These are phyloP conservation scores for Sporothrix brunneoviolacea DNA, from an alignment of 2,329 filamentous ascomycete genomes.

Conservation along the genomic window DNA sequence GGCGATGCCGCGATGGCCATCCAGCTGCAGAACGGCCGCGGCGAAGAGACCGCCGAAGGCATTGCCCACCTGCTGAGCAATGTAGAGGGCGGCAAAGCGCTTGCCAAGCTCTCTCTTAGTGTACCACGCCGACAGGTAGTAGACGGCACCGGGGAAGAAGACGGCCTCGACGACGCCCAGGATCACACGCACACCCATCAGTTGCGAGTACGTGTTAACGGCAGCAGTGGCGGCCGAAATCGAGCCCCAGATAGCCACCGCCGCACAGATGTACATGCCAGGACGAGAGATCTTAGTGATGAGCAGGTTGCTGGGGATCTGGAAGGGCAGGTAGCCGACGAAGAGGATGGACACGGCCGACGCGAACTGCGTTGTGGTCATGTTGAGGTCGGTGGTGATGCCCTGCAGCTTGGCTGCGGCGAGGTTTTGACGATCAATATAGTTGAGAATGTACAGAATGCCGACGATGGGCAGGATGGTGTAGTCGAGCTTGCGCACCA, in stretches of 20 bases:
- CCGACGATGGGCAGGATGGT: conserved; percentile 12
- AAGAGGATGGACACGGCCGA: conserved; percentile 54
- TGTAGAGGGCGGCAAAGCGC: conserved; percentile 31
- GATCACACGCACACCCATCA: conserved; percentile 17
- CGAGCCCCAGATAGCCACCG: conserved; percentile 14
- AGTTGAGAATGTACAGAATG: conserved; percentile 17
- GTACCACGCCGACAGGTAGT: conserved; percentile 36
- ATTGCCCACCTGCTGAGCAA: no score
- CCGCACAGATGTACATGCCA: conserved; percentile 12
- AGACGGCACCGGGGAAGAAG: conserved; percentile 22
- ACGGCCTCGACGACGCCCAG: conserved; percentile 9
- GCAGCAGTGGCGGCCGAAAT: conserved; percentile 28
- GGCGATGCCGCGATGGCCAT: conserved; percentile 37
- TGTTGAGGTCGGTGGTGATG: conserved; percentile 14
- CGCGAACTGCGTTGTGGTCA: conserved; percentile 48
- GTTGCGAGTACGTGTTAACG: conserved; percentile 26
- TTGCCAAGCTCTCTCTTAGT: conserved; percentile 31
- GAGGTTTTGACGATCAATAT: conserved; percentile 17
- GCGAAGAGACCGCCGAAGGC: conserved; percentile 46
- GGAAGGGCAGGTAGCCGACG: conserved; percentile 55
- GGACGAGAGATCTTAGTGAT: conserved; percentile 14
- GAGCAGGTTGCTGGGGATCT: conserved; percentile 52
- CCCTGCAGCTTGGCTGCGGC: conserved; percentile 16
- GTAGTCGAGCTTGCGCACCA: conserved; percentile 18
- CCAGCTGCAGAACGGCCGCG: conserved; percentile 40